Base-by-base conservation (phyloP, 2,329 filamentous ascomycete species). In the Pseudogymnoascus sp. region DNA sequence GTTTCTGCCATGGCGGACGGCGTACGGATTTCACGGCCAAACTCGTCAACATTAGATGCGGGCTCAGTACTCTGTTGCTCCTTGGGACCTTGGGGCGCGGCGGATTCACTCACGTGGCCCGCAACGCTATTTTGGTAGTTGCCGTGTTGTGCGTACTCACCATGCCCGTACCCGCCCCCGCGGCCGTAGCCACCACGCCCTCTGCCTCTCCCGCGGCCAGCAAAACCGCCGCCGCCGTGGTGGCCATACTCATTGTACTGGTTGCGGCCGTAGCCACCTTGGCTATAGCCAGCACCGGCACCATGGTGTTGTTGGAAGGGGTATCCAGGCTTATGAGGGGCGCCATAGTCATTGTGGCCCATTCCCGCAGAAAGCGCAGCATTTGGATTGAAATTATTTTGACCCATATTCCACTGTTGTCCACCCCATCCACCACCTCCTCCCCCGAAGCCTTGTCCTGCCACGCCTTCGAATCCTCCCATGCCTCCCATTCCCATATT, bases 361-460 rank as follows among this genome's bases (percentile, higher is more conserved):
- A 90, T 90, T 82, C 86, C 86, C 83, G 85, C 74, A 57, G 51
- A 57, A 57, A 34, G 51, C 73, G 79, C 83, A 89, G 79, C 85
- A 89, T 86, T 91, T 89, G 86, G 83, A 86, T 86, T 92, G 87
- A 86, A 91, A 88, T 90, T 91, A 90, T 90, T 88, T 88, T 89
- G 87, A 82, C 86, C 85, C 36, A 39, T 85, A 87, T 87, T 89
- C 88, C 88, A 91, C 82, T 87, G 86, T 80, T 90, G 87, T 79
- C 88, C 87, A 81, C 83, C 83, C 82, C 88, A 89, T 87, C 88
- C 91, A 81, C 86, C 87, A 84, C 87, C 51, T 14, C 51, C 51
- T 18, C 26, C 47, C 18, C 51, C 87, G 82, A 86, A 83, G 76
- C 85, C 84, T 73, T 79, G 75, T 68, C 77, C 77, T 71, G 76